Conservation (phyloP, 768 basidiomycete genomes). For the Sutorius australiensis region DNA sequence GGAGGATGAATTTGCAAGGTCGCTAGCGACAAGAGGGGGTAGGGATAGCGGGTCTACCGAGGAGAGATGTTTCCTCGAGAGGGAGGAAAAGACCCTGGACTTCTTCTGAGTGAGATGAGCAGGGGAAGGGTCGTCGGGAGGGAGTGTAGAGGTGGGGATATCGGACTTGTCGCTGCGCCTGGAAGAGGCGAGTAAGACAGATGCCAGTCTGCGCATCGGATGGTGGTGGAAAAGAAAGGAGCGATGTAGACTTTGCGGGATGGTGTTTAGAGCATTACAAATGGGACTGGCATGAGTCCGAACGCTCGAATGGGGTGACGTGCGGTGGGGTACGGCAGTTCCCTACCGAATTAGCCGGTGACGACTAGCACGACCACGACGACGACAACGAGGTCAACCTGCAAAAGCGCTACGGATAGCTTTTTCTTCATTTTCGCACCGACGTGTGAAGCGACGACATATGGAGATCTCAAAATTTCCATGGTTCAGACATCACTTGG, state of each 20-base stretch:
- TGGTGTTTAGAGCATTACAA: slow-evolving; percentile 34
- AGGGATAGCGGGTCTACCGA: slow-evolving; percentile 12
- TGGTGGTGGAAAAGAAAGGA: slow-evolving; percentile 25
- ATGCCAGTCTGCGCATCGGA: slow-evolving; percentile 62
- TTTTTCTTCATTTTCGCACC: slow-evolving; percentile 4
- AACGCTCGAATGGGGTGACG: background rate
- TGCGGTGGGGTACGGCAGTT: slow-evolving; percentile 11
- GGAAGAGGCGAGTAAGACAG: slow-evolving; percentile 49
- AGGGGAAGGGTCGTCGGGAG: slow-evolving; percentile 13
- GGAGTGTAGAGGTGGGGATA: slow-evolving; percentile 10
- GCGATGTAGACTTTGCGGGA: slow-evolving; percentile 10
- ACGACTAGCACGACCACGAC: slow-evolving; percentile 2
- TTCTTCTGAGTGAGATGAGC: slow-evolving; percentile 21
- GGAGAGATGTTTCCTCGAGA: slow-evolving; percentile 27
- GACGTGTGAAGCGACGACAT: slow-evolving; percentile 8
- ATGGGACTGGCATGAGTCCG: slow-evolving; percentile 26
- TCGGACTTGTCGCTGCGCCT: slow-evolving; percentile 33
- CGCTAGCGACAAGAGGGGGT: slow-evolving; percentile 22
- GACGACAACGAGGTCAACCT: slow-evolving; percentile 3
- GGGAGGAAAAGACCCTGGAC: slow-evolving; percentile 22
- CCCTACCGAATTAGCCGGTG: slow-evolving; percentile 20
- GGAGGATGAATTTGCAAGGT: slow-evolving; percentile 51
- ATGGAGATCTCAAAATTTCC: background rate
- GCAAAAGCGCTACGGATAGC: background rate
- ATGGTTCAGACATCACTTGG: background rate